phyloP scores from a whole-genome alignment of 148 eudicot species.

The Fallopia convolvulus region DNA sequence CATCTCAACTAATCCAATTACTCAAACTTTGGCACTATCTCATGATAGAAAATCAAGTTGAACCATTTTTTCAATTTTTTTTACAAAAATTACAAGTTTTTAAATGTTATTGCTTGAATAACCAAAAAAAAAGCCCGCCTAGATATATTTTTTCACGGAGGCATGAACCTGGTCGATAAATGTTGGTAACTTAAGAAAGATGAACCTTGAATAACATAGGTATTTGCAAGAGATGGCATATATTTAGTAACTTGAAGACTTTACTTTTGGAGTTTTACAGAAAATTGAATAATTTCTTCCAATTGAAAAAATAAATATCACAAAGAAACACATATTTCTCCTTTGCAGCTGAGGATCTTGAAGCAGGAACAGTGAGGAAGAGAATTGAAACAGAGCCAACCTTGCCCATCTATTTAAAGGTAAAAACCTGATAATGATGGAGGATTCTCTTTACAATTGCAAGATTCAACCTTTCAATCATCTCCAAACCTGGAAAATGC shows the following conservation, averaged over 20 bases:
- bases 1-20: background rate
- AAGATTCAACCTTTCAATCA: background rate
- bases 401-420: slow-evolving; percentile 81
- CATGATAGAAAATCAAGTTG: background rate
- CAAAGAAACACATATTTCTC: background rate
- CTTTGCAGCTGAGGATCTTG: slow-evolving; percentile 82
- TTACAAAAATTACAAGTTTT: background rate
- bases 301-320: background rate
- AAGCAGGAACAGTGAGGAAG: slow-evolving; percentile 53
- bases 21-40: background rate
- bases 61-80: background rate
- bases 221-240: background rate
- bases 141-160: background rate
- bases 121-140: background rate
- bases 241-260: background rate
- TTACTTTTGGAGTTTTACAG: background rate
- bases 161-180: background rate
- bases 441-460: background rate
- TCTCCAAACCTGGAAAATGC: background rate
- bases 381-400: slow-evolving; percentile 78
- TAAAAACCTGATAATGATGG: slow-evolving; percentile 15
- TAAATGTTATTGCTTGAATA: background rate
- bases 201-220: background rate
- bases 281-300: background rate
- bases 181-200: no score